These are phyloP conservation scores for Scleroderma bovista DNA, from an alignment of 768 basidiomycete species.

Conservation along the genomic window DNA sequence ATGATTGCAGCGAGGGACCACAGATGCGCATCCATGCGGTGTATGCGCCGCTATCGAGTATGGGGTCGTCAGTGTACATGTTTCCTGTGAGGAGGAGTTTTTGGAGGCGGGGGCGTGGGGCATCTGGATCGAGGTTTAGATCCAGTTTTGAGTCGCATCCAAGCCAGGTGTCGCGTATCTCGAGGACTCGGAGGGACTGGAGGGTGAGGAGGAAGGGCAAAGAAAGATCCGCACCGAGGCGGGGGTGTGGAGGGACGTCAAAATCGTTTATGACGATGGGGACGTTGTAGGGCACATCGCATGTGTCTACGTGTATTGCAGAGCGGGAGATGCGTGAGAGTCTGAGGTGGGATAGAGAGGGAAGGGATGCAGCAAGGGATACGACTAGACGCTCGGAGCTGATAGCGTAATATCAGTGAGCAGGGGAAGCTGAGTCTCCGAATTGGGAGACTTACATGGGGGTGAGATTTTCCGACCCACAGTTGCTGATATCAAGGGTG, in stretches of 20 bases:
- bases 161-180: conserved; percentile 66
- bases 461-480: conserved; percentile 28
- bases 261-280: conserved; percentile 59
- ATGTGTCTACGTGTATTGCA: conserved; percentile 54
- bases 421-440: conserved; percentile 1
- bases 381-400: conserved; percentile 59
- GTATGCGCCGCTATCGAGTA: conserved; percentile 18
- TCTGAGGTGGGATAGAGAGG: conserved; percentile 48
- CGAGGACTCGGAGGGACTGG: conserved; percentile 54
- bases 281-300: conserved; percentile 34
- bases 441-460: conserved; percentile 32
- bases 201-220: conserved; percentile 65
- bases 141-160: conserved; percentile 33
- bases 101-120: conserved; percentile 7
- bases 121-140: not conserved
- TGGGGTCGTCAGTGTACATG: conserved; percentile 19
- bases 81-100: conserved; percentile 24
- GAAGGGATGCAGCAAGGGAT: conserved; percentile 56
- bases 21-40: conserved; percentile 23
- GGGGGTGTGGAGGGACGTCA: conserved; percentile 51
- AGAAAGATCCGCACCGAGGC: conserved; percentile 50
- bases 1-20: conserved; percentile 9
- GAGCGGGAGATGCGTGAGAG: conserved; percentile 66
- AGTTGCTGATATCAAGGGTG: conserved; percentile 15
- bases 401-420: conserved; percentile 1